phyloP scores from a whole-genome alignment of 768 basidiomycete species.

The Tricholoma saponaceum region DNA sequence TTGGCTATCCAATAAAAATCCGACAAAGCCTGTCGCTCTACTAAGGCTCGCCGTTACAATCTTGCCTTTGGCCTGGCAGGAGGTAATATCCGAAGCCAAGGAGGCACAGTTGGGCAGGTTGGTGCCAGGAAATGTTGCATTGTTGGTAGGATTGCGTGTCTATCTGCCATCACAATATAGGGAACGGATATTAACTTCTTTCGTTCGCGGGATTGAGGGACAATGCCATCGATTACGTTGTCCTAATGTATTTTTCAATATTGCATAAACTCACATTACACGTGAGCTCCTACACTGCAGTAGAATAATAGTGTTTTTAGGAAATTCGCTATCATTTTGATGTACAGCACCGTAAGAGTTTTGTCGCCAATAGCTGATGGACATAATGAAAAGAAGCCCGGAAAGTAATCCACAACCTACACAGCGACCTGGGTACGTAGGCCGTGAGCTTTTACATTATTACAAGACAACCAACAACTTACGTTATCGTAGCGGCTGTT shows the following conservation, averaged over 20 bases:
- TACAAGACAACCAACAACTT: constrained; percentile 16
- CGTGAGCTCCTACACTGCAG: constrained; percentile 42
- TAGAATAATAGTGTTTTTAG: constrained; percentile 63
- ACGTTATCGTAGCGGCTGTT: constrained; percentile 62
- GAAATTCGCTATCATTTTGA: constrained; percentile 42
- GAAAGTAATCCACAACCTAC: constrained; percentile 27
- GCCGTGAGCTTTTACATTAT: background rate
- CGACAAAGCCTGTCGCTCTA: constrained; percentile 58
- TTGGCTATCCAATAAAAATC: constrained; percentile 55
- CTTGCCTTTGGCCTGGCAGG: constrained; percentile 65
- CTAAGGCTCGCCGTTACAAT: constrained; percentile 56
- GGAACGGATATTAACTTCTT: constrained; percentile 19
- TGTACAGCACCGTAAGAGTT: constrained; percentile 66
- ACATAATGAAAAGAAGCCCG: background rate
- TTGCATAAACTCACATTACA: constrained; percentile 6
- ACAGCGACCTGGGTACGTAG: constrained; percentile 43
- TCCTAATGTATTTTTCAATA: constrained; percentile 35
- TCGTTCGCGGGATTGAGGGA: constrained; percentile 70
- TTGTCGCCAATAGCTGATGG: constrained; percentile 66
- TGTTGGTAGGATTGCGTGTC: constrained; percentile 59
- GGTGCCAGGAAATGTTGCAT: constrained; percentile 59
- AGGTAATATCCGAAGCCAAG: constrained; percentile 56
- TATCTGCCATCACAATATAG: constrained; percentile 19
- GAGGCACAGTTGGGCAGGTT: constrained; percentile 57
- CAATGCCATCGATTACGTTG: constrained; percentile 60